Evolutionary conservation across 495 filamentous ascomycete species (phyloP).

Genomic region (Aspergillus heteromorphus): DNA sequence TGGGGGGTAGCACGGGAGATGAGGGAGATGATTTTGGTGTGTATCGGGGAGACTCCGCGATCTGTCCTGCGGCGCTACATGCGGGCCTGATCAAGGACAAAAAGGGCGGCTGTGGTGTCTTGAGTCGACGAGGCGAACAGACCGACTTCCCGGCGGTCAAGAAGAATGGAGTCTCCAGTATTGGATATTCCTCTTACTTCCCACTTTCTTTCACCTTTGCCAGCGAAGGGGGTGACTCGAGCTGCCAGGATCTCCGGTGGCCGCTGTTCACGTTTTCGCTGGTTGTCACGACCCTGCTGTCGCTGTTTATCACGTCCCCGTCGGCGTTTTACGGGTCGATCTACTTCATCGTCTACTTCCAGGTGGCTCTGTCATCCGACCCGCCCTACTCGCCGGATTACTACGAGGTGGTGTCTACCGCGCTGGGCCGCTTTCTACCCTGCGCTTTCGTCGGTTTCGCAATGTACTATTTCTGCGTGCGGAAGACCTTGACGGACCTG

Average conservation of each 20-base stretch:
- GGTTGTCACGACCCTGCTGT: conserved; percentile 56
- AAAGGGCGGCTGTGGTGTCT: conserved; percentile 68
- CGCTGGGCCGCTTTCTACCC: conserved; percentile 66
- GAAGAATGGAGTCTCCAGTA: conserved; percentile 57
- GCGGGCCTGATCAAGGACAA: conserved; percentile 60
- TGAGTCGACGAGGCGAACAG: conserved; percentile 56
- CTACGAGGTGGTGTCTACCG: conserved; percentile 55
- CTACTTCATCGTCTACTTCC: conserved; percentile 67
- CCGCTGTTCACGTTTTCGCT: conserved; percentile 59
- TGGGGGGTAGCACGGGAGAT: conserved; percentile 57
- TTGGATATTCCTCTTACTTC: conserved; percentile 63
- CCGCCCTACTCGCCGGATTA: conserved; percentile 48
- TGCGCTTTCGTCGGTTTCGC: conserved; percentile 66
- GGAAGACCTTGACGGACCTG: conserved; percentile 46
- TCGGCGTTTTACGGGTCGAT: conserved; percentile 58
- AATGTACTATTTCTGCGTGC: conserved; percentile 58
- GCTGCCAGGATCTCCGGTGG: conserved; percentile 65
- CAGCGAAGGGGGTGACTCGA: conserved; percentile 14
- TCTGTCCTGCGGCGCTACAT: conserved; percentile 71
- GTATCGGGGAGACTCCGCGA: conserved; percentile 74
- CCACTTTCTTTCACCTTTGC: conserved; percentile 63
- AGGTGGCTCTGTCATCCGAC: conserved; percentile 70
- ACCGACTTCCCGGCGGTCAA: conserved; percentile 46
- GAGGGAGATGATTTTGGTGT: conserved; percentile 32
- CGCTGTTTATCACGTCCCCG: conserved; percentile 60